A percentile compares a stretch with the other conserved stretches of the same genome.
These are phyloP conservation scores for Trichoderma hamatum DNA, from an alignment of 2,329 filamentous ascomycete species.

Conservation along the genomic window DNA sequence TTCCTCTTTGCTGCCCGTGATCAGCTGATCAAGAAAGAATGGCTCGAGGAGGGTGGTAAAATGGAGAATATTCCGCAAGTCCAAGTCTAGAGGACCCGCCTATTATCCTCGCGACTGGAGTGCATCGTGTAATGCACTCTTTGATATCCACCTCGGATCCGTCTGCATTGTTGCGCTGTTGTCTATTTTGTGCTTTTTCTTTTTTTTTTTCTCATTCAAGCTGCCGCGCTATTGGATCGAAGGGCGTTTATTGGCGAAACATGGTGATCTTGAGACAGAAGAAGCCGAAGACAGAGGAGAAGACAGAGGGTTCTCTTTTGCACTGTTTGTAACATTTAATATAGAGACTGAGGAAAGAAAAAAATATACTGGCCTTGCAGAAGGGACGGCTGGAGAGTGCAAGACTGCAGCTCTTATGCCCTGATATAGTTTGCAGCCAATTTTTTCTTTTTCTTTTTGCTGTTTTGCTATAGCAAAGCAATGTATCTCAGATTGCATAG, in stretches of 20 bases:
- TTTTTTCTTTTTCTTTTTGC: background rate
- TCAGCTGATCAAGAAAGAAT: constrained; percentile 72
- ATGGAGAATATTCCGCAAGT: constrained; percentile 68
- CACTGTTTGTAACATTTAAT: constrained; percentile 1
- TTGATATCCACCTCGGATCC: constrained; percentile 4
- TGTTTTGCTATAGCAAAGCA: background rate
- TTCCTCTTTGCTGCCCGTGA: constrained; percentile 77
- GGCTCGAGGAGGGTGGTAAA: constrained; percentile 73
- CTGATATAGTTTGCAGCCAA: background rate
- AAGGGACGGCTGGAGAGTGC: background rate
- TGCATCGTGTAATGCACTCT: background rate
- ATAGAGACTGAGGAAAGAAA: background rate
- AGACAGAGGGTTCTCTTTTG: background rate
- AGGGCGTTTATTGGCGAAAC: background rate
- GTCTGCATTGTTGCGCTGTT: background rate
- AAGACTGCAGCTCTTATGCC: background rate
- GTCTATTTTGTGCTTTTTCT: background rate
- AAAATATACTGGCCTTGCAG: background rate
- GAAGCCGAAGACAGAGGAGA: background rate
- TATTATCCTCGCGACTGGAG: background rate
- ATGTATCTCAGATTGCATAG: constrained; percentile 14
- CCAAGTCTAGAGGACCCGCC: constrained; percentile 35
- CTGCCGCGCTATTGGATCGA: background rate
- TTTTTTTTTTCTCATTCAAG: background rate
- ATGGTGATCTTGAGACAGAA: background rate